Conservation (phyloP, 345 rosid species). For the Eucalyptus coolabah region DNA sequence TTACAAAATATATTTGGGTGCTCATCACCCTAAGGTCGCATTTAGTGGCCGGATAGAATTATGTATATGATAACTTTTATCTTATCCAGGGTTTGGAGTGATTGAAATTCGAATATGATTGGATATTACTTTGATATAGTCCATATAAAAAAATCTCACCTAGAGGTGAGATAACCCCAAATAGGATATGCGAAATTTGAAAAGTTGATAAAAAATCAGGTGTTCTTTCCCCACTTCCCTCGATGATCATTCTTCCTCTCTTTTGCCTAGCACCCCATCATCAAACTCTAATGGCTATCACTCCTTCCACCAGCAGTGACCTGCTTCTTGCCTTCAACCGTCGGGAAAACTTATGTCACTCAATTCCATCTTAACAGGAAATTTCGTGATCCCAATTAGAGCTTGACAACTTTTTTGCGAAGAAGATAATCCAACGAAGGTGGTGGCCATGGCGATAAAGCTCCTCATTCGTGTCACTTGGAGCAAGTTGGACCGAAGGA, state of each 20-base stretch:
- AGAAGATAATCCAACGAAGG: neutral
- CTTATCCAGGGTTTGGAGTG: neutral
- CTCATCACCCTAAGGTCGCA: neutral
- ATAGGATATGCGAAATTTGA: too few relatives aligned
- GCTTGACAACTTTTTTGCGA: neutral
- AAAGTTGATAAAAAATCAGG: too few relatives aligned
- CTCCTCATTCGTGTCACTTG: neutral
- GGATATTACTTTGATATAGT: too few relatives aligned
- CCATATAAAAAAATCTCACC: too few relatives aligned
- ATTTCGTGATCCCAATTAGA: slow-evolving; percentile 12
- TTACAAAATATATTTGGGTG: neutral
- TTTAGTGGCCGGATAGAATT: neutral
- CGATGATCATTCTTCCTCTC: neutral
- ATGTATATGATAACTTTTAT: neutral
- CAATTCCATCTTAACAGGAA: slow-evolving; percentile 10
- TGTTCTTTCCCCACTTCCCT: too few relatives aligned
- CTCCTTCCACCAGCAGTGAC: neutral
- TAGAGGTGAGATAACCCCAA: fast-evolving
- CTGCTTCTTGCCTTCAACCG: neutral
- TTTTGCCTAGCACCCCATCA: neutral
- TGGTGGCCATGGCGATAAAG: neutral
- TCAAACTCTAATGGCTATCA: too few relatives aligned
- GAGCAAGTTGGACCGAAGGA: neutral
- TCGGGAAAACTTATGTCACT: neutral
- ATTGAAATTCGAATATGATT: too few relatives aligned